Base-by-base conservation (phyloP, 2,329 filamentous ascomycete species). In the Neodidymelliopsis sp. region DNA sequence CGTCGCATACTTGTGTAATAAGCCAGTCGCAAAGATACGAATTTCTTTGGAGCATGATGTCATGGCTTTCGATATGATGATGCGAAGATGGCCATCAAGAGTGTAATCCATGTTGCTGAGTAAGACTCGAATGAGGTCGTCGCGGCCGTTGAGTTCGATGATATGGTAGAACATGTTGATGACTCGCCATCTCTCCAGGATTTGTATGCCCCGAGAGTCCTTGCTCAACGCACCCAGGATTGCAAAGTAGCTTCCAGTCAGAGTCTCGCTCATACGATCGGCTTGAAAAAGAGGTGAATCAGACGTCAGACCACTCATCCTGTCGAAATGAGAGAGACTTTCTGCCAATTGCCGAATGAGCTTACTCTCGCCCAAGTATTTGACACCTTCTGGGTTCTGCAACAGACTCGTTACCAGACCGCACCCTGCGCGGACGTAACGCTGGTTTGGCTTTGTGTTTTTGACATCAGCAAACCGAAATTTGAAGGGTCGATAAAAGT, bases 101-200 rank as follows among this genome's bases (percentile, higher is more conserved):
- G 86, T 89, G 69, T 96, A 99, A 74, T 99, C 93, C 74, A 99
- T 92, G 65, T 92, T 94, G 37, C 89, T 87, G 7, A 99, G 81
- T 23, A 99, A 81, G 8, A 93, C 81, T 68, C 92, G 91, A 69
- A 97, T 91, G 50, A 99, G 79, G 70, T 99, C 94, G 34, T 93
- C 91, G 2, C 94, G 88, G 71, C 94, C 89, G 62, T 89, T 91
- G 33, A 96, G 80, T 66, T 97, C 93, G 49, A 97, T 84, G 53
- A 99, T 96, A 73, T 97, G 94, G 70, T 99, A 99, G 81, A 97
- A 95, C 91, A 99, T 99, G 73, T 97, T 97, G 75, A 97, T 92
- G 81, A 99, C 95, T 62, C 91, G 90, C 93, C 94, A 97, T 62
- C 91, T 82, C 70, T 97, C 93, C 67, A 99, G 84, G 76, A 99